Conservation (phyloP, 2,329 filamentous ascomycete genomes). For the Exutisphaerella laricina region DNA sequence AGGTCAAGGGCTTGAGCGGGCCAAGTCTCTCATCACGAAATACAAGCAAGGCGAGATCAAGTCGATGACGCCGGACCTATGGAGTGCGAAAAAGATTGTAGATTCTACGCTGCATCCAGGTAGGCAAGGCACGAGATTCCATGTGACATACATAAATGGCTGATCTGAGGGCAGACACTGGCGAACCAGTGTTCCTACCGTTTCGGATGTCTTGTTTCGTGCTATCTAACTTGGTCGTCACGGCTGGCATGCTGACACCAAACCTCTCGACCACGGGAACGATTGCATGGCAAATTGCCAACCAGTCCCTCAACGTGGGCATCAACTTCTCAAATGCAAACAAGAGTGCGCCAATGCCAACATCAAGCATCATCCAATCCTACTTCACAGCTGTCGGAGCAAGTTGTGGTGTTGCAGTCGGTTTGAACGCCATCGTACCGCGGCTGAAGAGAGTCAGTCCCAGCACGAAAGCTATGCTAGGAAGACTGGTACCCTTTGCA, state of each 20-base stretch:
- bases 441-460: slow-evolving; percentile 72
- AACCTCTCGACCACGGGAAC: slow-evolving; percentile 78
- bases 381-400: slow-evolving; percentile 89
- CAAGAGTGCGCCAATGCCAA: slow-evolving; percentile 86
- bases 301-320: slow-evolving; percentile 96
- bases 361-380: slow-evolving; percentile 74
- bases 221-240: slow-evolving; percentile 87
- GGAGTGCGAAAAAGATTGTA: slow-evolving; percentile 94
- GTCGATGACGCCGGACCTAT: slow-evolving; percentile 83
- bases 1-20: slow-evolving; percentile 69
- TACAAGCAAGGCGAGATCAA: slow-evolving; percentile 81
- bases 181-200: slow-evolving; percentile 82
- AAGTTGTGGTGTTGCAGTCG: slow-evolving; percentile 87
- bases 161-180: slow-evolving; percentile 62
- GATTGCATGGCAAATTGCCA: slow-evolving; percentile 88
- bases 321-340: slow-evolving; percentile 98
- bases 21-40: slow-evolving; percentile 71
- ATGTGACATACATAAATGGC: not conserved
- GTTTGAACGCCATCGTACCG: slow-evolving; percentile 84
- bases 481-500: slow-evolving; percentile 89
- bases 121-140: slow-evolving; percentile 34
- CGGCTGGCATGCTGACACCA: slow-evolving; percentile 93
- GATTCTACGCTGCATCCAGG: slow-evolving; percentile 94
- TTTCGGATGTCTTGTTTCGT: slow-evolving; percentile 98
- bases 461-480: slow-evolving; percentile 67